Base-by-base conservation (phyloP, 331 rosid species). In the Pyrus hybrid region DNA sequence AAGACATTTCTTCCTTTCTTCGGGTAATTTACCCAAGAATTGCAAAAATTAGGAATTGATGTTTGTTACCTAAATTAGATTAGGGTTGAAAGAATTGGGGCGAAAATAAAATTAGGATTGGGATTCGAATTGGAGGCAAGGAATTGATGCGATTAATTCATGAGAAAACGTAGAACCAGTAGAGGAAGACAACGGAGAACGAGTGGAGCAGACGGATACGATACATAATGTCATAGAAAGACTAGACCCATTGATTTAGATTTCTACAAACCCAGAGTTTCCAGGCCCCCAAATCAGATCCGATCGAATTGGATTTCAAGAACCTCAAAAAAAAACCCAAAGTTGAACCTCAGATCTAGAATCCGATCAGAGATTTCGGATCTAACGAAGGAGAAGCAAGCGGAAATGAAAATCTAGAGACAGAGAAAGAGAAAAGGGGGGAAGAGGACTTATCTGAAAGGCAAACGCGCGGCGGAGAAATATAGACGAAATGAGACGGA, bases 131-230 rank as follows among this genome's bases (percentile, higher is more conserved):
- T 1, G 45, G 41, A 6, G 13, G 77, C 35, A 71, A 35, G 72
- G 71, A 73, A 51, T 32, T 29, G 68, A 77, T 16, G 37, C 13
- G 71, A 73, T 67, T 61, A 84, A 81, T 84, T 90, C 88, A 88
- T 88, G 99, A 95, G 89, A 94, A 92, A 22, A 86, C 99, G 87
- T 94, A 94, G 88, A 92, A 92, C 99, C 99, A 90, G 93, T 92
- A 95, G 16, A 95, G 97, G 65, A 95, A 95, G 30, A 87, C 96
- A 10, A 92, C 97, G 1, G 99, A 95, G 83, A 92, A 95, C 3
- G 99, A 95, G 72, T 95, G 99, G 13, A 87, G 77, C 76, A 95
- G 23, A 68, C 97, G 96, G 78, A 95, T 75, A 66, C 97, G 97
- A 83, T 87, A 88, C 97, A 87, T 87, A 68, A 68, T 60, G 82